These are phyloP conservation scores for Leccinum pachyderme DNA, from an alignment of 1,284 basidiomycete species.

Conservation along the genomic window DNA sequence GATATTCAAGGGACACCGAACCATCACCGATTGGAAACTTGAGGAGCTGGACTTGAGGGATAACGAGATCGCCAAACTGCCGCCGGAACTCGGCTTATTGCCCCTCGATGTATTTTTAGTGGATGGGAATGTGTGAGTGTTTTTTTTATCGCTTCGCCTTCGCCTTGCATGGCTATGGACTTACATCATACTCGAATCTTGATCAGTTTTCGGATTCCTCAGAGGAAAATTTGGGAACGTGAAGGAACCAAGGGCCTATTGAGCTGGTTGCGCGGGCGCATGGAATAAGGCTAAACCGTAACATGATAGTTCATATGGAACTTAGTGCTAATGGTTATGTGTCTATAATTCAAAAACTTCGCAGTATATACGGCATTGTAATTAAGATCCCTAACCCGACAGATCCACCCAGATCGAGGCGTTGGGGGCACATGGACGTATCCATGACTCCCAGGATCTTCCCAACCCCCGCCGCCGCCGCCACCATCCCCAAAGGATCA, in stretches of 20 bases:
- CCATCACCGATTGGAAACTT: conserved; percentile 64
- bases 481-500: not conserved
- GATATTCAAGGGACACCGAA: conserved; percentile 60
- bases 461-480: not conserved
- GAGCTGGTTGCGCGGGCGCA: conserved; percentile 69
- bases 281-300: conserved; percentile 44
- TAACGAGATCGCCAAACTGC: conserved; percentile 69
- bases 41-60: conserved; percentile 79
- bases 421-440: not conserved
- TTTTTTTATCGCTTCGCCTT: not conserved
- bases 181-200: not conserved
- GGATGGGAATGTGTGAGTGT: conserved; percentile 76
- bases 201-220: conserved; percentile 69
- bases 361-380: not conserved
- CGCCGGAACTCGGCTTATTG: conserved; percentile 65
- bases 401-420: not conserved
- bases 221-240: conserved; percentile 75
- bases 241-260: conserved; percentile 79
- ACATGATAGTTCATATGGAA: not conserved
- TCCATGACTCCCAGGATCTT: not conserved
- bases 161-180: not conserved
- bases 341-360: not conserved
- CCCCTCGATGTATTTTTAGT: conserved; percentile 77
- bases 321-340: not conserved
- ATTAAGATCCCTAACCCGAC: not conserved